Evolutionary conservation across 345 rosid species (phyloP), one percentile per base, ranked within the genome.

Genomic region (Populus ilicifolia): DNA sequence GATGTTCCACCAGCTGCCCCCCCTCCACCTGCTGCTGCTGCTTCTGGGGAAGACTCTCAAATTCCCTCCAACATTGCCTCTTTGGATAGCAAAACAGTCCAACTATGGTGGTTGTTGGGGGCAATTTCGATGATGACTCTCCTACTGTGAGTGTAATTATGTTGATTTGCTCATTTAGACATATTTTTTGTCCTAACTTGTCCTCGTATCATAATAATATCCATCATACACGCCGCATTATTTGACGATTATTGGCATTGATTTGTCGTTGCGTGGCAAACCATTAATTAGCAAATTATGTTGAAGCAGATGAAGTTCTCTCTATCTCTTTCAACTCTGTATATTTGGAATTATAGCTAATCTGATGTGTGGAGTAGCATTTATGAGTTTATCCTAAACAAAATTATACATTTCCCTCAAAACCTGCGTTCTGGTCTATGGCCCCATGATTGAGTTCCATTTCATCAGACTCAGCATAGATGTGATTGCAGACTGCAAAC

Each of bases 1-100:
- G 94, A 93, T 75, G 86, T 85, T 74, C 97, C 99, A 8, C 75
- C 77, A 1, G 77, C 85, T 17, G 77, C 98, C 0, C 93, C 99
- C 3, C 99, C 99, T 43, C 91, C 90, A 23, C 97, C 96, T 36
- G 90, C 87, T 2, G 73, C 94, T 0, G 79, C 82, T 27, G n/a
- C 75, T 23, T 27, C 35, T n/a, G 78, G 70, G 43, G 82, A 75
- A 56, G 72, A 67, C 73, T 30, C 87, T 1, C 66, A 33, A 36
- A 38, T 27, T 29, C 80, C 83, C 20, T 29, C 72, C 48, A 85
- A 83, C 77, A 59, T 16, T 43, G 89, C 90, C 66, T 64, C 41
- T 59, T 66, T 72, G 64, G 77, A 73, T 27, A 30, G 80, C 43
- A 67, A 79, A 66, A 79, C 75, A 1, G 68, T 71, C 69, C 84